phyloP scores from a whole-genome alignment of 2,329 filamentous ascomycete genomes.

The Gnomoniopsis smithogilvyi region DNA sequence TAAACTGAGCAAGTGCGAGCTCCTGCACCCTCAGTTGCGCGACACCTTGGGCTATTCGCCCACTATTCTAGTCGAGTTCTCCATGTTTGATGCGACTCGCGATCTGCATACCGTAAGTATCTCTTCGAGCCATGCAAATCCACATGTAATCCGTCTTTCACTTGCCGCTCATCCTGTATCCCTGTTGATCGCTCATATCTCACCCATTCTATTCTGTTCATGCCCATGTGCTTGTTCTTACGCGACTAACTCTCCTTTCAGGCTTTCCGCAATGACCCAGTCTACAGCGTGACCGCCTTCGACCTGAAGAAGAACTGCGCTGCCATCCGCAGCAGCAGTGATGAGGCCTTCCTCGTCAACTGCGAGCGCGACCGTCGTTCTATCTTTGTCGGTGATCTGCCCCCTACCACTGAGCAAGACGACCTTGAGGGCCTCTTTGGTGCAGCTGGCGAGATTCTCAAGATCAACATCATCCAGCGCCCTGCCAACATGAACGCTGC shows the following conservation, averaged over 20 bases:
- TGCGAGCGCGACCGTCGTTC: constrained; percentile 34
- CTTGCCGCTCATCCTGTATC: too few relatives aligned
- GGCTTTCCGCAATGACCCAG: constrained; percentile 32
- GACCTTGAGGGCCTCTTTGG: constrained; percentile 23
- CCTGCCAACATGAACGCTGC: constrained; percentile 20
- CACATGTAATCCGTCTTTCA: not conserved
- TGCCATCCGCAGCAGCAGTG: constrained; percentile 22
- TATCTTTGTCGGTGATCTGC: constrained; percentile 31
- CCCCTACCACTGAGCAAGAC: constrained; percentile 22
- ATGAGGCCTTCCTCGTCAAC: constrained; percentile 28
- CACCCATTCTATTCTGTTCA: too few relatives aligned
- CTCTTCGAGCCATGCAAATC: not conserved
- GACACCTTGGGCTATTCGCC: constrained; percentile 31
- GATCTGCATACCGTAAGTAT: constrained; percentile 45
- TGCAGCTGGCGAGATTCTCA: constrained; percentile 26
- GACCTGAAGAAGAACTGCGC: constrained; percentile 29
- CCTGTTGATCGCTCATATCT: too few relatives aligned
- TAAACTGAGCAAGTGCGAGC: constrained; percentile 36
- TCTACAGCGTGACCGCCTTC: constrained; percentile 29
- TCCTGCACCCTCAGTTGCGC: constrained; percentile 31
- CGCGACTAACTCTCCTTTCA: constrained; percentile 16
- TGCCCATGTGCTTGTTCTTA: not conserved
- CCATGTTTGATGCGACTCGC: constrained; percentile 47
- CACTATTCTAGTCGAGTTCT: constrained; percentile 46
- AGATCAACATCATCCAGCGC: constrained; percentile 25